A percentile compares a stretch with the other conserved stretches of the same genome.
phyloP scores from a whole-genome alignment of 2,329 filamentous ascomycete genomes.

The Penicillium fuscoglaucum region DNA sequence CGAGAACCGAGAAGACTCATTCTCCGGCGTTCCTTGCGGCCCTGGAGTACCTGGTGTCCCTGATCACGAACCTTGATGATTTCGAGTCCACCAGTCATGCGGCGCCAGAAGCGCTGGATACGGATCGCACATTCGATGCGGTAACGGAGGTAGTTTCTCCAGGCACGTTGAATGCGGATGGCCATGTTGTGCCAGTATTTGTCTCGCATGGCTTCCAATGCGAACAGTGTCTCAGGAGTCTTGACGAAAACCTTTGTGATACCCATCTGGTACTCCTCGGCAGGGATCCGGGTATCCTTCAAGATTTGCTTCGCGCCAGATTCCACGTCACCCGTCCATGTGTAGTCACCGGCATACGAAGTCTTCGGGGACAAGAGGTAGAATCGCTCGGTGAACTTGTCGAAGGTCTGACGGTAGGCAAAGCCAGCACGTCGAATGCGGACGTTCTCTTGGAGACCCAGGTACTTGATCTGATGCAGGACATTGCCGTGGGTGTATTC shows the following conservation, averaged over 20 bases:
- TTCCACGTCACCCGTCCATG: conserved; percentile 85
- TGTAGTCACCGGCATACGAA: conserved; percentile 95
- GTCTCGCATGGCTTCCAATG: conserved; percentile 95
- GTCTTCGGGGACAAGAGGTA: conserved; percentile 92
- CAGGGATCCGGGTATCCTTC: conserved; percentile 92
- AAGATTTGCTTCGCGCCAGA: conserved; percentile 88
- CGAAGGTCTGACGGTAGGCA: conserved; percentile 93
- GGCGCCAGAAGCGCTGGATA: conserved; percentile 94
- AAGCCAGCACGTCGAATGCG: conserved; percentile 95
- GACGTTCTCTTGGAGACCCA: conserved; percentile 98
- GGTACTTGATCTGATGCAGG: conserved; percentile 96
- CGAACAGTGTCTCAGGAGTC: conserved; percentile 93
- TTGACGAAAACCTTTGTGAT: conserved; percentile 98
- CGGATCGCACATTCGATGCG: conserved; percentile 87
- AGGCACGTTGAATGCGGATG: conserved; percentile 92
- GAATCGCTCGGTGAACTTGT: conserved; percentile 97
- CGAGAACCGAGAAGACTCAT: conserved; percentile 90
- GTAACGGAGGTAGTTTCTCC: conserved; percentile 93
- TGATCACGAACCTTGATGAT: conserved; percentile 85
- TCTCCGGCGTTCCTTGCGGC: conserved; percentile 84
- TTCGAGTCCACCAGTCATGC: conserved; percentile 85
- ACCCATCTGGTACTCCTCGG: conserved; percentile 96
- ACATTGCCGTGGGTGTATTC: conserved; percentile 94
- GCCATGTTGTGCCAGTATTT: conserved; percentile 99
- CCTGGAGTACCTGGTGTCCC: conserved; percentile 76